Percentiles rank a stretch among this genome's conserved stretches.
phyloP scores from a whole-genome alignment of 371 early-diverging fungal genomes.

The Saksenaea vasiformis region DNA sequence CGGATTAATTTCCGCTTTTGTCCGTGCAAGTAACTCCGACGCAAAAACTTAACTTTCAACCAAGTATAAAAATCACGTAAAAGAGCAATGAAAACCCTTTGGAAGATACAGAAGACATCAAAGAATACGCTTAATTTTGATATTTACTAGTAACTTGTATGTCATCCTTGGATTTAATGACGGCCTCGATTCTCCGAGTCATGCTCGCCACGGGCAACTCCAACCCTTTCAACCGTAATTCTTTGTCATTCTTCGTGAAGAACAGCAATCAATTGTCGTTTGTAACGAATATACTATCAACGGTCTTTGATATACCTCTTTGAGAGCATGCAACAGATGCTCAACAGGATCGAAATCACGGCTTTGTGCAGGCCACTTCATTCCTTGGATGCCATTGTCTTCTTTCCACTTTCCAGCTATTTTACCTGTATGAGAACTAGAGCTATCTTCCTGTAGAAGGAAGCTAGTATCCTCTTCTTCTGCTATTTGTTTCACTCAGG shows the following conservation, averaged over 20 bases:
- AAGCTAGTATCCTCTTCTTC: conserved; percentile 12
- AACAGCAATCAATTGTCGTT: not conserved
- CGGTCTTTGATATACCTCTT: not conserved
- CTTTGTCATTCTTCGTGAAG: not conserved
- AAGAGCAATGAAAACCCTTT: too few relatives aligned
- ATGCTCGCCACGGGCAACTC: not conserved
- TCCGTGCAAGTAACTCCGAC: too few relatives aligned
- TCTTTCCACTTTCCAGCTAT: too few relatives aligned
- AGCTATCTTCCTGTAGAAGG: conserved; percentile 36
- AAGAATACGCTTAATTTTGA: too few relatives aligned
- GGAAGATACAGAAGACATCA: too few relatives aligned
- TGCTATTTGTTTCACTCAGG: not conserved
- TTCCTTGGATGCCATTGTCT: too few relatives aligned
- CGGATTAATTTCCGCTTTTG: too few relatives aligned
- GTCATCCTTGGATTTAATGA: not conserved
- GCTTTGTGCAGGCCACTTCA: conserved; percentile 36
- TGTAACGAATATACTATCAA: not conserved
- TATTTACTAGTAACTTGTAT: not conserved
- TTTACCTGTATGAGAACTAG: conserved; percentile 28
- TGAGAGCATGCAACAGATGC: not conserved
- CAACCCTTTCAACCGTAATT: not conserved
- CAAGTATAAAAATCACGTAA: too few relatives aligned
- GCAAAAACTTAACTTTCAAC: too few relatives aligned
- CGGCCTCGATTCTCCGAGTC: too few relatives aligned
- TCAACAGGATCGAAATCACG: conserved; percentile 40